Evolutionary conservation across 2,329 filamentous ascomycete genomes (phyloP).

Genomic region (Trichoderma atroviride): DNA sequence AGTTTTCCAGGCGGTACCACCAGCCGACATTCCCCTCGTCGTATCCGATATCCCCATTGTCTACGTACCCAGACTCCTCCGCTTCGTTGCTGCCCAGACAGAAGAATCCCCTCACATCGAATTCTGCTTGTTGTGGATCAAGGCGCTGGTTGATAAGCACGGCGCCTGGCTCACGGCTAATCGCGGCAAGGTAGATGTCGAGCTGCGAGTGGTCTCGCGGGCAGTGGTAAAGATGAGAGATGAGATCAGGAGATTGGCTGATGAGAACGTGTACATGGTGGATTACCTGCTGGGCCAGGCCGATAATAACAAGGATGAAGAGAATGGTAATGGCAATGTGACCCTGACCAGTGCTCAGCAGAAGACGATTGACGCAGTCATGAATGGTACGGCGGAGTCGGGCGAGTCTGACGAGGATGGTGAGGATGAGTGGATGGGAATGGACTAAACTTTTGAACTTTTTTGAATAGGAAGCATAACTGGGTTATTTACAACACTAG

Average conservation of each 20-base stretch:
- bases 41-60: conserved; percentile 79
- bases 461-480: conserved; percentile 12
- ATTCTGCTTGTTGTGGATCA: conserved; percentile 92
- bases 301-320: conserved; percentile 34
- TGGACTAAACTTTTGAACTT: conserved; percentile 44
- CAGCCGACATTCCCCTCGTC: conserved; percentile 73
- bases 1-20: conserved; percentile 83
- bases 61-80: conserved; percentile 82
- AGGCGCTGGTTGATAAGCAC: conserved; percentile 77
- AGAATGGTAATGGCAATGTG: conserved; percentile 21
- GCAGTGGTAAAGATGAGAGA: conserved; percentile 79
- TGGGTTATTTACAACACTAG: conserved; percentile 12
- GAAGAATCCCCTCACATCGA: conserved; percentile 93
- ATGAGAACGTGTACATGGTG: conserved; percentile 87
- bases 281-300: conserved; percentile 72
- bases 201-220: conserved; percentile 79
- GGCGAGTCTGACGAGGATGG: conserved; percentile 42
- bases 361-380: conserved; percentile 36
- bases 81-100: conserved; percentile 84
- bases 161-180: conserved; percentile 84
- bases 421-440: conserved; percentile 50
- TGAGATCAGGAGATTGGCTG: conserved; percentile 79
- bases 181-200: conserved; percentile 76
- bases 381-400: conserved; percentile 39
- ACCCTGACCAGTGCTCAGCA: conserved; percentile 25